Evolutionary conservation across 495 filamentous ascomycete species (phyloP), one percentile per base, ranked within the genome.

Genomic region (Hypoxylon subgilvum): DNA sequence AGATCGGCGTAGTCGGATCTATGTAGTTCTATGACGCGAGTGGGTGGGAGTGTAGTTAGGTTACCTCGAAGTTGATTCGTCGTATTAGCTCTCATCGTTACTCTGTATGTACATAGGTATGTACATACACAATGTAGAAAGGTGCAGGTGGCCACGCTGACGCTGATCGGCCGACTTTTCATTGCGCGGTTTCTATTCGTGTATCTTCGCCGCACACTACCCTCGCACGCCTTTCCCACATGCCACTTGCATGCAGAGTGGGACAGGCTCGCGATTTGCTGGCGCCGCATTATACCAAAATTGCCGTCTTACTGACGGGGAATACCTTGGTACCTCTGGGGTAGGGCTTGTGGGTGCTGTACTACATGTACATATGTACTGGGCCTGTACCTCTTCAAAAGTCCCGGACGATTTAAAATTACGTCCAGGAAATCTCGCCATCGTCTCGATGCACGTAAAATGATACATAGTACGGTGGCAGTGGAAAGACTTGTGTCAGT

Each of bases 161-260:
- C 13, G 52, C 60, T 58, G 60, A 58, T 54, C 38, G 48, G 54
- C 48, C 53, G 23, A 34, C 30, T 46, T 12, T n/a, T n/a, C n/a
- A 34, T 54, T 54, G 50, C 47, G 38, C 36, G 42, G 61, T 52
- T 63, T 57, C 60, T 63, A 63, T 63, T 63, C 60, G 61, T 54
- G 60, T 49, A 42, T 44, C 48, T 49, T 47, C 48, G 61, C 61
- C 40, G 54, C 54, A 64, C 61, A 47, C 52, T 64, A 47, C 38
- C 51, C 31, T 36, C 23, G n/a, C n/a, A n/a, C n/a, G n/a, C n/a
- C n/a, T n/a, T n/a, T 27, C 36, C 61, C 53, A 58, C 60, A 63
- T 63, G 58, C 51, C 31, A 64, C 54, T 49, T 54, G 54, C 54
- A 64, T 58, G 54, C 54, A 64, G 48, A 10, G 17, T 12, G 38